Base-by-base conservation (phyloP, 257 asterid species). In the Salvia miltiorrhiza region DNA sequence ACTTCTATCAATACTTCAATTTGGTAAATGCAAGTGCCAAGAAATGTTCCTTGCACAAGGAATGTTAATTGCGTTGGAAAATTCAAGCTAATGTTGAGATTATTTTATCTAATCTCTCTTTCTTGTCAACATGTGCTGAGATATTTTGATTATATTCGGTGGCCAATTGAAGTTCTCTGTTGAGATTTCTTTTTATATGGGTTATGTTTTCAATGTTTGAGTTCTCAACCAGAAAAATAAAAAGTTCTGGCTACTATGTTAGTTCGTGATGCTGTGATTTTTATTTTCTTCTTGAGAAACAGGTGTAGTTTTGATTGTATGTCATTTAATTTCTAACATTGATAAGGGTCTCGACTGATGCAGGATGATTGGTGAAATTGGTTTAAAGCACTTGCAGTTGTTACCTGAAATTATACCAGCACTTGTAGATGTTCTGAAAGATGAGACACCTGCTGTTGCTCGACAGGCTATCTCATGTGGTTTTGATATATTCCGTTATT, bases 401-500 rank as follows among this genome's bases (percentile, higher is more conserved):
- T 75, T 93, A 67, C 96, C 97, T 70, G 96, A 88, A 76, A 86
- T 90, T 14, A 76, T 93, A 54, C 98, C 97, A 26, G 87, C 81
- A 44, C 77, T 93, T 63, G 78, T 87, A 30, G 81, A 85, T 68
- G 84, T 80, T 73, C 67, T 90, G 83, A 84, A 80, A 61, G 99
- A 93, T 56, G 96, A 83, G 48, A 83, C 85, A 54, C 97, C 97
- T 3, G 92, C 99, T 68, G 99, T 88, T 79, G 96, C 92, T 81
- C 87, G 97, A 30, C 98, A 93, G 81, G 95, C 96, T 70, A 89
- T 93, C 72, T 74, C 82, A 63, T 93, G 90, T 52, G 93, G 92
- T 24, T 78, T 78, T 70, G 96, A 86, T 73, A 83, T 93, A 71
- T 93, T 93, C 78, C 88, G 90, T 35, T 71, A 78, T 43, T 79